Conservation (phyloP, 2,329 filamentous ascomycete genomes). For the Geosmithia flava region DNA sequence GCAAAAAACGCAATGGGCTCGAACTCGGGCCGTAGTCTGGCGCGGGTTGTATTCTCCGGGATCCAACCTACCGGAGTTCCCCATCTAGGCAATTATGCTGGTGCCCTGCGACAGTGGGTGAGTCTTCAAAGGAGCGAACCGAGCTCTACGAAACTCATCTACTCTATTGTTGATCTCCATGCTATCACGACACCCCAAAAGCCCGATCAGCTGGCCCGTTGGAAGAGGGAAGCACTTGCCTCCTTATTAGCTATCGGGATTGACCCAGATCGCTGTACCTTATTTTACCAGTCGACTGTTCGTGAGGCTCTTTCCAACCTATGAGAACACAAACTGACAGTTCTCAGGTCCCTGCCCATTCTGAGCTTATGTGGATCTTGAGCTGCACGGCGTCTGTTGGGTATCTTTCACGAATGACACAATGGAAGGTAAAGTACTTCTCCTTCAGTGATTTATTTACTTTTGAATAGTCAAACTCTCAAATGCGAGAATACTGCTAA, state of each 20-base stretch:
- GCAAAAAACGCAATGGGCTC: background rate
- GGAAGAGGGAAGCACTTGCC: constrained; percentile 65
- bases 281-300: constrained; percentile 77
- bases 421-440: constrained; percentile 67
- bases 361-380: constrained; percentile 94
- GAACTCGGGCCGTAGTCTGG: background rate
- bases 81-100: constrained; percentile 90
- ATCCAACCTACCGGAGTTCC: constrained; percentile 94
- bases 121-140: constrained; percentile 55
- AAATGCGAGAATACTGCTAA: background rate
- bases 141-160: constrained; percentile 51
- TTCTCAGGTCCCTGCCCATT: constrained; percentile 57
- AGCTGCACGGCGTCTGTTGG: constrained; percentile 86
- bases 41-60: constrained; percentile 68
- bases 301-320: constrained; percentile 12
- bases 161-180: constrained; percentile 86
- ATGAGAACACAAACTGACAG: background rate
- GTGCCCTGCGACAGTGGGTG: constrained; percentile 80
- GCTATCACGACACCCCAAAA: constrained; percentile 74
- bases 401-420: constrained; percentile 95
- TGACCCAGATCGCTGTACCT: constrained; percentile 58
- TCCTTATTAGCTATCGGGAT: constrained; percentile 75
- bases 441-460: background rate
- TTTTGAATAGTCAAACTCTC: background rate
- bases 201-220: constrained; percentile 44